phyloP scores from a whole-genome alignment of 495 filamentous ascomycete species.

The Aspergillus mulundensis region DNA sequence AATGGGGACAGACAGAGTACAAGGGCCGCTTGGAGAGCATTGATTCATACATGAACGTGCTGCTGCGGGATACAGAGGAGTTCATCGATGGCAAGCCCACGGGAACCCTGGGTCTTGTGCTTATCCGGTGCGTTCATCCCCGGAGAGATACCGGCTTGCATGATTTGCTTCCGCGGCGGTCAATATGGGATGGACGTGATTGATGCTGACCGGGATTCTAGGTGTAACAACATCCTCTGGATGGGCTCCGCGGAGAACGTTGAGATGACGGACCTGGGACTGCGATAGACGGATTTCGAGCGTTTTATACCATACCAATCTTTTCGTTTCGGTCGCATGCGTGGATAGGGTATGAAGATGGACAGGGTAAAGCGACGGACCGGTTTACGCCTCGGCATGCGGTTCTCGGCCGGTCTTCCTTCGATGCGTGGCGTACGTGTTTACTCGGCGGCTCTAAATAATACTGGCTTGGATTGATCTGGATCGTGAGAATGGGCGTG shows the following conservation, averaged over 20 bases:
- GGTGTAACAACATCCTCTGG: conserved; percentile 95
- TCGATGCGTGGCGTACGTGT: conserved; percentile 18
- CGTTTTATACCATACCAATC: conserved; percentile 8
- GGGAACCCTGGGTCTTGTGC: conserved; percentile 77
- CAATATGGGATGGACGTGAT: too few species aligned
- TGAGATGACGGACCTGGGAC: conserved; percentile 52
- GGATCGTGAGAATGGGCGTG: conserved; percentile 1
- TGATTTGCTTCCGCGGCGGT: too few species aligned
- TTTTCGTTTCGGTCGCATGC: conserved; percentile 8
- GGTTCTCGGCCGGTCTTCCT: conserved; percentile 10
- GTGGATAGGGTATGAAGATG: neutral
- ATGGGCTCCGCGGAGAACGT: conserved; percentile 62
- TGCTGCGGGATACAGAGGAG: conserved; percentile 84
- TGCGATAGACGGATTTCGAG: conserved; percentile 31
- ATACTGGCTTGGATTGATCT: conserved; percentile 12
- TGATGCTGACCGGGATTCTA: too few species aligned
- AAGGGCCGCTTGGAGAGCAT: conserved; percentile 85
- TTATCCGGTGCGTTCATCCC: conserved; percentile 67
- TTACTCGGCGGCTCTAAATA: conserved; percentile 17
- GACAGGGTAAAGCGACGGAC: neutral
- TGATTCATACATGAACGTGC: conserved; percentile 98
- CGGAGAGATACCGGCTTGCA: too few species aligned
- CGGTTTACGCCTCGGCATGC: conserved; percentile 6
- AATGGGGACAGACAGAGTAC: conserved; percentile 98
- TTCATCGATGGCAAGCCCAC: conserved; percentile 85